These are phyloP conservation scores for Murraya paniculata DNA, from an alignment of 345 rosid species.

Conservation along the genomic window DNA sequence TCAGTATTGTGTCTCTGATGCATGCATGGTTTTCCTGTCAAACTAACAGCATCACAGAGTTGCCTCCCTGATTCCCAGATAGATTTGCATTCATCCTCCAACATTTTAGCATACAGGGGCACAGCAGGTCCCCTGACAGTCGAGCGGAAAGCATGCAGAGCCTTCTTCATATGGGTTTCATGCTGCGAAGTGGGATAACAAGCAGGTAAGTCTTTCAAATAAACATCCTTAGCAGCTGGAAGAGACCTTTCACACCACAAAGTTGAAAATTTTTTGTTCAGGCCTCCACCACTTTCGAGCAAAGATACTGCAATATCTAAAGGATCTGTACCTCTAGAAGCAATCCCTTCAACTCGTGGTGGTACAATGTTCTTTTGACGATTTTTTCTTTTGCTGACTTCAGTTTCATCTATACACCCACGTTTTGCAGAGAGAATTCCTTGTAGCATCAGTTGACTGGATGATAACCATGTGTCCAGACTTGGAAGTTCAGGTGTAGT, in stretches of 20 bases:
- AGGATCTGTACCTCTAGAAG: conserved; percentile 44
- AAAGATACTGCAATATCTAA: conserved; percentile 57
- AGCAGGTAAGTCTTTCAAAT: conserved; percentile 67
- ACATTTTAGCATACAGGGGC: conserved; percentile 48
- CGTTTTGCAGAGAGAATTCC: conserved; percentile 58
- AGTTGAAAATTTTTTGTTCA: conserved; percentile 62
- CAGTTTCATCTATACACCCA: conserved; percentile 44
- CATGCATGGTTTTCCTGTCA: conserved; percentile 84
- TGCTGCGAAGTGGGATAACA: conserved; percentile 72
- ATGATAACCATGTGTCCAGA: conserved; percentile 62
- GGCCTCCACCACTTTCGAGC: conserved; percentile 66
- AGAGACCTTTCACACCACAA: conserved; percentile 75
- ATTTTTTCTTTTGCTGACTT: conserved; percentile 48
- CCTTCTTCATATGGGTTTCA: conserved; percentile 57
- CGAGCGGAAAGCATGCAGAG: conserved; percentile 58
- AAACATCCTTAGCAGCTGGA: conserved; percentile 72
- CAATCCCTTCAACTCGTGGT: conserved; percentile 42
- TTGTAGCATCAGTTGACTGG: conserved; percentile 50
- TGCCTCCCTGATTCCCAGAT: conserved; percentile 86
- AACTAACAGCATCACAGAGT: conserved; percentile 84
- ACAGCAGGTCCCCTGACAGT: conserved; percentile 84
- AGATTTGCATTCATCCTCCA: conserved; percentile 69
- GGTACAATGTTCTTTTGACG: conserved; percentile 44
- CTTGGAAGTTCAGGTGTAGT: conserved; percentile 62
- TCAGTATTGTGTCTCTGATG: conserved; percentile 56